Evolutionary conservation across 1,284 basidiomycete genomes (phyloP).

Genomic region (Ustanciosporium gigantosporum): DNA sequence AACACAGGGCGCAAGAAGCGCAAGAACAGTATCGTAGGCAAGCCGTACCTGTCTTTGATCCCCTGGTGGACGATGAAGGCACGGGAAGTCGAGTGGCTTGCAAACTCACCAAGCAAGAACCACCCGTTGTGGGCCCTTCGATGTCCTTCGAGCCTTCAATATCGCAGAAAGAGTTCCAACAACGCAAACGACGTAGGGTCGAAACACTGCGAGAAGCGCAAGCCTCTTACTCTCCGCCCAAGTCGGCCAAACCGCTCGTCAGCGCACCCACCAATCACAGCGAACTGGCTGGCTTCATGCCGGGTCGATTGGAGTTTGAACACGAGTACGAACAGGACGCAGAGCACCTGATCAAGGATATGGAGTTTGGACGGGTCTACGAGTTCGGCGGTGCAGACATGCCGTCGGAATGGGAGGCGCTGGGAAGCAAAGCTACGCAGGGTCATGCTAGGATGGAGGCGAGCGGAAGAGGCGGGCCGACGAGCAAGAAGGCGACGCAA

Average conservation of each 20-base stretch:
- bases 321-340: constrained; percentile 90
- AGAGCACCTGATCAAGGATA: constrained; percentile 90
- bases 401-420: constrained; percentile 52
- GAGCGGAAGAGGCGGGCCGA: constrained; percentile 68
- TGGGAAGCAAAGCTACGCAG: constrained; percentile 50
- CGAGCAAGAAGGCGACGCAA: constrained; percentile 43
- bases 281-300: constrained; percentile 89
- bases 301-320: constrained; percentile 95
- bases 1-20: constrained; percentile 38
- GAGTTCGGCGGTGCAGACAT: constrained; percentile 77
- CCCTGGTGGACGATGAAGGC: constrained; percentile 26
- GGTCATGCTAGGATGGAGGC: constrained; percentile 61
- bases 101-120: constrained; percentile 28
- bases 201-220: constrained; percentile 51
- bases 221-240: constrained; percentile 48
- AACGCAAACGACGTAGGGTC: constrained; percentile 52
- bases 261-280: constrained; percentile 86
- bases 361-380: constrained; percentile 88
- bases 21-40: constrained; percentile 13
- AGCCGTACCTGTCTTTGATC: constrained; percentile 14
- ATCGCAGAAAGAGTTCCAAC: constrained; percentile 54
- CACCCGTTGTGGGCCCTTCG: constrained; percentile 53
- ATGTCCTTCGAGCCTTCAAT: constrained; percentile 41
- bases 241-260: constrained; percentile 72
- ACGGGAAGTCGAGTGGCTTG: constrained; percentile 34